Base-by-base conservation (phyloP, 306 rosid genomes). In the Pueraria montana region DNA sequence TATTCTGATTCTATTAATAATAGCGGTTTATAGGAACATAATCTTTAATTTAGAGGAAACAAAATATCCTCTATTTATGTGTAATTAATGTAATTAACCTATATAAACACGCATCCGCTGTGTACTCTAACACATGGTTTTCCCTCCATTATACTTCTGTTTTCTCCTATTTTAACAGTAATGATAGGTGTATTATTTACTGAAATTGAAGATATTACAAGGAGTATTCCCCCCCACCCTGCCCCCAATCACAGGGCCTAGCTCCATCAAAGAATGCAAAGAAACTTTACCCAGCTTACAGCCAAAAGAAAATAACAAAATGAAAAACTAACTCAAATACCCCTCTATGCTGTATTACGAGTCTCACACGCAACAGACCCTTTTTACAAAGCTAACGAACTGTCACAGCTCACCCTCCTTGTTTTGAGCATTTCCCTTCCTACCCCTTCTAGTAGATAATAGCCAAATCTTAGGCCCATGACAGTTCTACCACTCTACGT, bases 251-350 rank as follows among this genome's bases (percentile, higher is more conserved):
- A 17, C 11, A 5, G 14, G 27, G 30, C 16, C 8, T 68, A 40
- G 12, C 73, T 18, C 27, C 30, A 30, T 20, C 73, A 67, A 38
- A 67, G 48, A 65, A 65, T 65, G 72, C 26, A 65, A 65, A 65
- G 24, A 48, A 65, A 16, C 48, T 34, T n/a, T 36, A 27, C 13
- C 72, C 21, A 36, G 27, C 14, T 66, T 66, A 38, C 17, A 38
- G 30, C 26, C 16, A 5, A 34, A 34, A 66, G 30, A 66, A 18
- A 38, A 66, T 2, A 38, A 26, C 36, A 38, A 34, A 34, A 38
- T 0, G 11, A 32, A n/a, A 66, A 66, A 66, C 24, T 4, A 65
- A 34, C 14, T 27, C 16, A 3, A 0, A 27, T 2, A 66, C 72
- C 30, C 45, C 11, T 32, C 70, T 64, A 3, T 2, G 69, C 11